These are phyloP conservation scores for Ajuga chamaepitys DNA, from an alignment of 257 asterid species.

Conservation along the genomic window DNA sequence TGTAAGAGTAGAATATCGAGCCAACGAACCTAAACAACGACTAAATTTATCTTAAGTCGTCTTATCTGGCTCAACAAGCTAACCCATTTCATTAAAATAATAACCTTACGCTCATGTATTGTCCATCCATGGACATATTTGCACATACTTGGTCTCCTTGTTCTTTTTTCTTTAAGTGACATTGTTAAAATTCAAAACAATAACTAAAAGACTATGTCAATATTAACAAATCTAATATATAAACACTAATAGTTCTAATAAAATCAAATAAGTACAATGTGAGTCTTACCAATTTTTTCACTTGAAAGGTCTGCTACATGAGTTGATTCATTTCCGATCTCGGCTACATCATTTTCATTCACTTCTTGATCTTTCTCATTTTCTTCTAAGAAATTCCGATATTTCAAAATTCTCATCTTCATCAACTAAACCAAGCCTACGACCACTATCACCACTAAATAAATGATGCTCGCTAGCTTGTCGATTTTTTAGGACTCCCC, in stretches of 20 bases:
- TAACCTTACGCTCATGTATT: neutral
- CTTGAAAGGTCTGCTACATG: neutral
- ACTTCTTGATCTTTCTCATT: no score
- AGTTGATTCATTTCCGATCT: neutral
- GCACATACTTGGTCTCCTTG: neutral
- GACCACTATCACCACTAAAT: neutral
- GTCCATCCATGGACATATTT: neutral
- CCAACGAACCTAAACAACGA: neutral
- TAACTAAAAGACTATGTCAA: neutral
- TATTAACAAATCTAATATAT: neutral
- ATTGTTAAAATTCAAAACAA: neutral
- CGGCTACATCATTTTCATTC: neutral
- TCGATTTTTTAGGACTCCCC: no score
- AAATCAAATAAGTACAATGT: neutral
- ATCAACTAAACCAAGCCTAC: neutral
- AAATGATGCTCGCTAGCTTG: neutral
- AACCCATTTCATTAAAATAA: neutral
- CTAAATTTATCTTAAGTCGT: neutral
- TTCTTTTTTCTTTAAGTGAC: neutral
- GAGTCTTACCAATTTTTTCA: neutral
- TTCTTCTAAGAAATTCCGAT: neutral
- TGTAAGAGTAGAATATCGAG: no score
- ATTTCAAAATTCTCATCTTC: neutral
- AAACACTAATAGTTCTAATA: neutral
- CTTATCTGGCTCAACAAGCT: neutral